Evolutionary conservation across 257 asterid species (phyloP).

Genomic region (Nyctanthes arbortristis): DNA sequence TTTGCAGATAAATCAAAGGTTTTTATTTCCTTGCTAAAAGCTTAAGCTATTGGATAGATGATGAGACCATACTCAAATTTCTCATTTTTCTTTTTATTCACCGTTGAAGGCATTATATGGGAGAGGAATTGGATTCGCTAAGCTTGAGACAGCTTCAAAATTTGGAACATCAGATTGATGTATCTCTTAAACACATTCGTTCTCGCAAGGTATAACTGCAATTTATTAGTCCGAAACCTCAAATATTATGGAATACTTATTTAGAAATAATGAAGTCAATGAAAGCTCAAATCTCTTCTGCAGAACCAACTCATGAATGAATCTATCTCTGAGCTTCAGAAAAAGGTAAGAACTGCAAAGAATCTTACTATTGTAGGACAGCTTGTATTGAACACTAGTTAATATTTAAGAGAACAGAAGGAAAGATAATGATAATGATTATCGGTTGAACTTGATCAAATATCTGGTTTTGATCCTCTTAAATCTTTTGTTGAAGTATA

Average conservation of each 20-base stretch:
- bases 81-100: too few relatives aligned
- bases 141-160: constrained; percentile 77
- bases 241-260: not conserved
- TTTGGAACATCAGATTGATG: constrained; percentile 82
- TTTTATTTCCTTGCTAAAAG: not conserved
- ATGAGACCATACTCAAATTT: too few relatives aligned
- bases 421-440: too few relatives aligned
- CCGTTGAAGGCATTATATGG: constrained; percentile 68
- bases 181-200: constrained; percentile 72
- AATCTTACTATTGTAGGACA: too few relatives aligned
- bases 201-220: constrained; percentile 63
- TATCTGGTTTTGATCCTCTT: not conserved
- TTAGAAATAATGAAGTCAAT: not conserved
- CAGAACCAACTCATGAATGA: constrained; percentile 90
- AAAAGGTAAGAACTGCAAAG: constrained; percentile 62
- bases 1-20: constrained; percentile 76
- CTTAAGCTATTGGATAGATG: too few relatives aligned
- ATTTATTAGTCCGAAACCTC: not conserved
- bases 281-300: constrained; percentile 20
- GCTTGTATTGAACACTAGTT: too few relatives aligned
- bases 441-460: not conserved
- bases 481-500: not conserved
- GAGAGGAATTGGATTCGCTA: constrained; percentile 66
- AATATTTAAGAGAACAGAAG: too few relatives aligned
- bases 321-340: constrained; percentile 74